These are phyloP conservation scores for Crotalaria pallida DNA, from an alignment of 306 rosid genomes.

Conservation along the genomic window DNA sequence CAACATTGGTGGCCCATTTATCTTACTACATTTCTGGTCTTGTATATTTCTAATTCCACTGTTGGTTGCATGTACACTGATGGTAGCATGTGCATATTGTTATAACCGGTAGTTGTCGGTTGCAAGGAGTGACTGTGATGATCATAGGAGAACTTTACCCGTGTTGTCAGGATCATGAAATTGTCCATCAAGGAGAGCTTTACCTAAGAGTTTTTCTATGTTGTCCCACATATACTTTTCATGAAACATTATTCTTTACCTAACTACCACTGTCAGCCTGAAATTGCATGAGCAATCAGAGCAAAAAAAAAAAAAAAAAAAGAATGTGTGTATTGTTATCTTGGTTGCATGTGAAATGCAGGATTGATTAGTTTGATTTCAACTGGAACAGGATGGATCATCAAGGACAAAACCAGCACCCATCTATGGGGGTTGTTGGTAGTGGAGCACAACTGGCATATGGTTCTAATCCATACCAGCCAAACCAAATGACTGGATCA, in stretches of 20 bases:
- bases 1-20: too few species aligned
- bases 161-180: not conserved
- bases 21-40: too few species aligned
- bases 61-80: not conserved
- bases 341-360: not conserved
- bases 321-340: not conserved
- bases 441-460: conserved; percentile 37
- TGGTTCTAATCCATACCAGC: conserved; percentile 35
- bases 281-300: not conserved
- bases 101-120: not conserved
- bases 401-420: conserved; percentile 31
- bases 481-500: conserved; percentile 31
- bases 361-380: conserved; percentile 7
- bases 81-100: not conserved
- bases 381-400: conserved; percentile 32
- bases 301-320: too few species aligned
- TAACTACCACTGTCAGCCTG: not conserved
- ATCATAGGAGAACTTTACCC: too few species aligned
- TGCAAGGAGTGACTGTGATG: not conserved
- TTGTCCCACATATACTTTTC: too few species aligned
- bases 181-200: not conserved
- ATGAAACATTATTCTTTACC: not conserved
- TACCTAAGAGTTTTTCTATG: too few species aligned
- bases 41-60: not conserved
- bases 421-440: conserved; percentile 35